Percentiles rank a stretch among this genome's conserved stretches.
These are phyloP conservation scores for Aspergillus sclerotioniger DNA, from an alignment of 495 filamentous ascomycete genomes.

Conservation along the genomic window DNA sequence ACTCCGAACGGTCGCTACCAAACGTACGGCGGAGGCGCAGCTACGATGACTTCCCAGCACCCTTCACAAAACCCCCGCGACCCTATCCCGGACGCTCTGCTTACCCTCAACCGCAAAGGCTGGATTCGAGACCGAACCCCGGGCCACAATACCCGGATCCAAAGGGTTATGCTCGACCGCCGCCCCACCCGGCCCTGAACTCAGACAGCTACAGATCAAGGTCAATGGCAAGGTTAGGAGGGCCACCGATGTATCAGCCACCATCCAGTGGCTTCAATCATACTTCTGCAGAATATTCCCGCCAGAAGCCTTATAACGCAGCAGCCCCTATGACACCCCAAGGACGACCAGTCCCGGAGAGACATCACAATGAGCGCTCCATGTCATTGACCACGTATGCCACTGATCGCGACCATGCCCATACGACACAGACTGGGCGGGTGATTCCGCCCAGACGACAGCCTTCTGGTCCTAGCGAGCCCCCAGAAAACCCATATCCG, in stretches of 20 bases:
- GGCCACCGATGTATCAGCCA: slow-evolving; percentile 63
- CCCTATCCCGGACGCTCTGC: slow-evolving; percentile 59
- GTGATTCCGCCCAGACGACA: slow-evolving; percentile 71
- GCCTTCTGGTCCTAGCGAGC: slow-evolving; percentile 50
- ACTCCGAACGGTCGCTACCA: slow-evolving; percentile 46
- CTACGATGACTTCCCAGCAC: slow-evolving; percentile 50
- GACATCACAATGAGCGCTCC: slow-evolving; percentile 78
- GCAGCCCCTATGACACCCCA: slow-evolving; percentile 75
- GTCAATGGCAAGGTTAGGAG: slow-evolving; percentile 75
- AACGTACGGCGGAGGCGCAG: slow-evolving; percentile 49
- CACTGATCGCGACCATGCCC: slow-evolving; percentile 71
- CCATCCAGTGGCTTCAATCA: slow-evolving; percentile 66
- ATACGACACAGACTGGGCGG: slow-evolving; percentile 82
- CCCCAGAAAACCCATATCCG: slow-evolving; percentile 19
- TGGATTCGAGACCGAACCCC: slow-evolving; percentile 66
- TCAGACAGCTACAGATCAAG: slow-evolving; percentile 84
- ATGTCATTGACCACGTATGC: slow-evolving; percentile 94
- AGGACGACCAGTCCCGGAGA: slow-evolving; percentile 85
- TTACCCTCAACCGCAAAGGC: slow-evolving; percentile 65
- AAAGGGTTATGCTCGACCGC: slow-evolving; percentile 47
- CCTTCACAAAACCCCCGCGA: slow-evolving; percentile 62
- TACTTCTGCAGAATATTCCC: slow-evolving; percentile 67
- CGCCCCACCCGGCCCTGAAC: slow-evolving; percentile 69
- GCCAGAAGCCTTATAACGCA: slow-evolving; percentile 68
- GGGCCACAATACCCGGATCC: slow-evolving; percentile 54